These are phyloP conservation scores for Aspergillus niger DNA, from an alignment of 2,329 filamentous ascomycete genomes.

Conservation along the genomic window DNA sequence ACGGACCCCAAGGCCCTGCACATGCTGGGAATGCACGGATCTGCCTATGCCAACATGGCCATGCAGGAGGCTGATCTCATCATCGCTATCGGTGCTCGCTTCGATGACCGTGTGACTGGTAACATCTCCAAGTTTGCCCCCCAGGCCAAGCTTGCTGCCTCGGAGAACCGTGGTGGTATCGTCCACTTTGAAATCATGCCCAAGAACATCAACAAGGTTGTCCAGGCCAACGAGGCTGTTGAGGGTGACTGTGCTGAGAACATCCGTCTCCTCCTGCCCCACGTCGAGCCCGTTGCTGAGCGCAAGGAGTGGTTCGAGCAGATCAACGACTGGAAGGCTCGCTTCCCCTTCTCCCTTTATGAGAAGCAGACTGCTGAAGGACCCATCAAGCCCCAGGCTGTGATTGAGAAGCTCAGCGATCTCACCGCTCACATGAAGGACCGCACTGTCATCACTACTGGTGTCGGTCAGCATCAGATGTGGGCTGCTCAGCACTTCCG, in stretches of 20 bases:
- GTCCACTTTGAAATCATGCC: constrained; percentile 98
- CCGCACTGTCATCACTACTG: constrained; percentile 84
- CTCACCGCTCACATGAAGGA: constrained; percentile 79
- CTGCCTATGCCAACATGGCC: constrained; percentile 95
- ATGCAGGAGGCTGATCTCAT: constrained; percentile 97
- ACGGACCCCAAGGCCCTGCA: constrained; percentile 90
- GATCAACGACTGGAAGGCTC: constrained; percentile 87
- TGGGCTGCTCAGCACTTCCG: constrained; percentile 97
- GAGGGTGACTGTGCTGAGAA: constrained; percentile 89
- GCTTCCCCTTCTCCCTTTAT: constrained; percentile 82
- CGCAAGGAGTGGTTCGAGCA: constrained; percentile 85
- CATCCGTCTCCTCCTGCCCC: constrained; percentile 72
- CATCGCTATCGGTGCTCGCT: constrained; percentile 88
- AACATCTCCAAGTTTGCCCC: constrained; percentile 86
- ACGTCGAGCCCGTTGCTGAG: constrained; percentile 64
- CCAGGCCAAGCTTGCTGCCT: constrained; percentile 78
- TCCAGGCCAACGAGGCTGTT: constrained; percentile 92
- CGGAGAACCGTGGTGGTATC: constrained; percentile 86
- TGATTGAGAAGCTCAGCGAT: constrained; percentile 88
- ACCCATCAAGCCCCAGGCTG: constrained; percentile 88
- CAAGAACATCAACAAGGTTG: constrained; percentile 99
- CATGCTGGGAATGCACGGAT: constrained; percentile 99
- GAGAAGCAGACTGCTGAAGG: constrained; percentile 75
- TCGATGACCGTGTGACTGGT: constrained; percentile 91
- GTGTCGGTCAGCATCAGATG: constrained; percentile 98